Percentiles rank a stretch among this genome's conserved stretches.
Evolutionary conservation across 768 basidiomycete genomes (phyloP).

Genomic region (Kwoniella newhampshirensis): DNA sequence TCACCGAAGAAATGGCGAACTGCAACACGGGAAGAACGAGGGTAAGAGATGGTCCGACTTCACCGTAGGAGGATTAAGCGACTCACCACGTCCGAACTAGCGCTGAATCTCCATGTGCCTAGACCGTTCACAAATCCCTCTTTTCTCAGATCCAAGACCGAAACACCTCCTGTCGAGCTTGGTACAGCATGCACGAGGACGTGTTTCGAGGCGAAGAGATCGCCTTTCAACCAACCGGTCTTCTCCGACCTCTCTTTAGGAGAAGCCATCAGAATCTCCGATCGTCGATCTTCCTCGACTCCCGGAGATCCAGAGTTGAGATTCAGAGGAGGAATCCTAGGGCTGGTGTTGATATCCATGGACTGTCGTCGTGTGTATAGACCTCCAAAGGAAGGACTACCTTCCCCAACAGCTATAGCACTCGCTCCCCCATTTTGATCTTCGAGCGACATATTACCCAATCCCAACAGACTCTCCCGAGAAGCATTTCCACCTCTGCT

Average conservation of each 20-base stretch:
- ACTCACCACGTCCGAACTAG: conserved; percentile 44
- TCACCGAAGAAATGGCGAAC: conserved; percentile 46
- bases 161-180: conserved; percentile 31
- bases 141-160: conserved; percentile 33
- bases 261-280: background rate
- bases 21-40: conserved; percentile 9
- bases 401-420: conserved; percentile 17
- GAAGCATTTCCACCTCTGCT: background rate
- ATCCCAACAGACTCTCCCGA: background rate
- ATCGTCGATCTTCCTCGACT: too few relatives aligned
- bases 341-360: background rate
- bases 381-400: conserved; percentile 9
- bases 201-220: conserved; percentile 30
- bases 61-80: background rate
- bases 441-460: background rate
- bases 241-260: conserved; percentile 16
- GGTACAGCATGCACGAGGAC: conserved; percentile 48
- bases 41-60: background rate
- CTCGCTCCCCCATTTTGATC: conserved; percentile 5
- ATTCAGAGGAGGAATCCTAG: conserved; percentile 4
- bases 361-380: conserved; percentile 16
- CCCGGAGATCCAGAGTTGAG: background rate
- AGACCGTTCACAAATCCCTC: conserved; percentile 43
- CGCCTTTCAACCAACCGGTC: conserved; percentile 43
- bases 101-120: conserved; percentile 32